These are phyloP conservation scores for Ceratobasidium sp. DNA, from an alignment of 1,284 basidiomycete genomes.

Conservation along the genomic window DNA sequence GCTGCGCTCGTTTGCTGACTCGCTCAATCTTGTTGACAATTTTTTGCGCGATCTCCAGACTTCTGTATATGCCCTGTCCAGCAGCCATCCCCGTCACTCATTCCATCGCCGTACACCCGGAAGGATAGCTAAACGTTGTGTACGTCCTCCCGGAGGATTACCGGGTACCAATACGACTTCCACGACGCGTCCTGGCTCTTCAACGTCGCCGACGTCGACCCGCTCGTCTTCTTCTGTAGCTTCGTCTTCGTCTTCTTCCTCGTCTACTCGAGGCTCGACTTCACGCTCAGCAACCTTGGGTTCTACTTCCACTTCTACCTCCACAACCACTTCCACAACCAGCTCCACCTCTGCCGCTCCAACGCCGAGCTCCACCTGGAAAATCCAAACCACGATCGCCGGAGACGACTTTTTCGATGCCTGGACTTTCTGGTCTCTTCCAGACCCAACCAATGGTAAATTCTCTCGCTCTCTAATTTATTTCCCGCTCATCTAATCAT, in stretches of 20 bases:
- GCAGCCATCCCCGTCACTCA: conserved; percentile 28
- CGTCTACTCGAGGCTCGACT: conserved; percentile 6
- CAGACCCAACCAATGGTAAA: conserved; percentile 46
- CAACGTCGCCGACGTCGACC: conserved; percentile 6
- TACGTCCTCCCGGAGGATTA: not conserved
- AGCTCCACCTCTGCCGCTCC: conserved; percentile 21
- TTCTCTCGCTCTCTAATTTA: not conserved
- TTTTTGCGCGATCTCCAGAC: conserved; percentile 41
- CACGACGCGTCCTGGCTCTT: not conserved
- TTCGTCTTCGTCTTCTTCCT: not conserved
- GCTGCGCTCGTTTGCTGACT: conserved; percentile 39
- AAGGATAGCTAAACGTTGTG: conserved; percentile 29
- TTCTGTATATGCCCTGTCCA: conserved; percentile 10
- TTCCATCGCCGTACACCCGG: conserved; percentile 34
- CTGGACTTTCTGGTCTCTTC: conserved; percentile 46
- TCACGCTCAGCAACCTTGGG: conserved; percentile 6
- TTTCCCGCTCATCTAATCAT: not conserved
- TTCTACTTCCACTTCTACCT: conserved; percentile 23
- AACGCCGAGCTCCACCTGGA: conserved; percentile 37
- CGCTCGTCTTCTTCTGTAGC: too few relatives aligned
- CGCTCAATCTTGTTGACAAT: conserved; percentile 30
- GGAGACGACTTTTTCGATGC: conserved; percentile 46
- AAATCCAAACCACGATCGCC: conserved; percentile 18
- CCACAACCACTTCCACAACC: conserved; percentile 14
- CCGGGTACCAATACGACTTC: conserved; percentile 20